Percentiles rank a stretch among this genome's conserved stretches.
Evolutionary conservation across 225 moss, liverwort and hornwort species (phyloP).

Genomic region (Pleurozium schreberi): DNA sequence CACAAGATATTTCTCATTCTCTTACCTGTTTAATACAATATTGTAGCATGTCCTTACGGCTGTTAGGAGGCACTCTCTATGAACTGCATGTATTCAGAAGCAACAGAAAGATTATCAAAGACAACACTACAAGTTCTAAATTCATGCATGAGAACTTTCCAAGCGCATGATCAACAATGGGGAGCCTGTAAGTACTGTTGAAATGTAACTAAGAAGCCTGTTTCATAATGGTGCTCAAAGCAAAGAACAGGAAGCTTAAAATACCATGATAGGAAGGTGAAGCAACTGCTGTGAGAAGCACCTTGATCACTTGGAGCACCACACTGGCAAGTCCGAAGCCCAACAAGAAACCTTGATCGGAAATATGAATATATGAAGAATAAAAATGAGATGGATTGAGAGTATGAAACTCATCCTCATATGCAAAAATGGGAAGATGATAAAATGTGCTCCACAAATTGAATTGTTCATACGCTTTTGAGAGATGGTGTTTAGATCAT

Average conservation of each 20-base stretch:
- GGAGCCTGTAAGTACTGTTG: not conserved
- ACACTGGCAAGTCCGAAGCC: constrained; percentile 36
- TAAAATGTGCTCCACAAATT: not conserved
- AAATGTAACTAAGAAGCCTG: not conserved
- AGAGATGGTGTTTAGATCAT: not conserved
- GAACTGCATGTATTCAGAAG: constrained; percentile 52
- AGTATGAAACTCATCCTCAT: not conserved
- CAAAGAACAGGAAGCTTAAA: not conserved
- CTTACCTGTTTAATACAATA: constrained; percentile 77
- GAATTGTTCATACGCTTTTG: not conserved
- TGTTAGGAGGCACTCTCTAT: constrained; percentile 79
- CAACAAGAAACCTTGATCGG: not conserved
- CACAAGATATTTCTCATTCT: not conserved
- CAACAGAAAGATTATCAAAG: not conserved
- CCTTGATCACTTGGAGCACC: constrained; percentile 93
- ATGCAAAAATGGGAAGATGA: not conserved
- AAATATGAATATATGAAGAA: not conserved
- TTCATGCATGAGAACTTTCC: not conserved
- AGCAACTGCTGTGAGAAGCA: constrained; percentile 84
- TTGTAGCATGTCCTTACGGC: constrained; percentile 94
- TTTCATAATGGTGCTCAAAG: not conserved
- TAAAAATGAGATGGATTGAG: not conserved
- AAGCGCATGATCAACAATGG: not conserved
- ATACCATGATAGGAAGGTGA: constrained; percentile 86
- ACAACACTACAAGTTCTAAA: not conserved